Evolutionary conservation across 2,329 filamentous ascomycete genomes (phyloP).

Genomic region (Ophiosphaerella herpotricha): DNA sequence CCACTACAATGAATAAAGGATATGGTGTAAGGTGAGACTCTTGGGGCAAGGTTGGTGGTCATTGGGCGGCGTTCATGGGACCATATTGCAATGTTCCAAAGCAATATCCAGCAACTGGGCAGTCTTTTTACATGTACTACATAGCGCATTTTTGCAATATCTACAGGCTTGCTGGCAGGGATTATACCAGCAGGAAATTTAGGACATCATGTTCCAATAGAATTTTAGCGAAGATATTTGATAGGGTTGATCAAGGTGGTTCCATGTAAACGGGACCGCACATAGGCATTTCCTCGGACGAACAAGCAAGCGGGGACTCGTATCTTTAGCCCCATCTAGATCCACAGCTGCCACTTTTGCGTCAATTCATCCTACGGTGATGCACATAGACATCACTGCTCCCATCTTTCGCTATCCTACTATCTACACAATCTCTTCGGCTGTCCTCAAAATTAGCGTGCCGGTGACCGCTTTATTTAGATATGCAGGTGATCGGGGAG

Average conservation of each 20-base stretch:
- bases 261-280: no score
- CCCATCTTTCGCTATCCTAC: no score
- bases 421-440: no score
- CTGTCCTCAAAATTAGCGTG: not conserved
- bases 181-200: constrained; percentile 4
- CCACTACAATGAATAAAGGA: constrained; percentile 80
- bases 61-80: constrained; percentile 40
- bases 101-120: constrained; percentile 4
- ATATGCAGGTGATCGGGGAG: constrained; percentile 3
- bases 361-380: constrained; percentile 17
- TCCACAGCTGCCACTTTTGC: constrained; percentile 3
- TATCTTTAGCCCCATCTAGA: no score
- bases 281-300: no score
- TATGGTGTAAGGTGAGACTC: constrained; percentile 1
- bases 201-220: constrained; percentile 4
- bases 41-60: constrained; percentile 18
- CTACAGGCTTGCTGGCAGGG: constrained; percentile 11
- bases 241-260: no score
- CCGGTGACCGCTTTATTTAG: not conserved
- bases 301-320: no score
- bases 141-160: constrained; percentile 1
- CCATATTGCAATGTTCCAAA: constrained; percentile 5
- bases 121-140: constrained; percentile 8
- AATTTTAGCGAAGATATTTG: not conserved
- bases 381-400: not conserved